Percentiles rank a stretch among this genome's conserved stretches.
Evolutionary conservation across 2,329 filamentous ascomycete genomes (phyloP).

Genomic region (Nemania sp.): DNA sequence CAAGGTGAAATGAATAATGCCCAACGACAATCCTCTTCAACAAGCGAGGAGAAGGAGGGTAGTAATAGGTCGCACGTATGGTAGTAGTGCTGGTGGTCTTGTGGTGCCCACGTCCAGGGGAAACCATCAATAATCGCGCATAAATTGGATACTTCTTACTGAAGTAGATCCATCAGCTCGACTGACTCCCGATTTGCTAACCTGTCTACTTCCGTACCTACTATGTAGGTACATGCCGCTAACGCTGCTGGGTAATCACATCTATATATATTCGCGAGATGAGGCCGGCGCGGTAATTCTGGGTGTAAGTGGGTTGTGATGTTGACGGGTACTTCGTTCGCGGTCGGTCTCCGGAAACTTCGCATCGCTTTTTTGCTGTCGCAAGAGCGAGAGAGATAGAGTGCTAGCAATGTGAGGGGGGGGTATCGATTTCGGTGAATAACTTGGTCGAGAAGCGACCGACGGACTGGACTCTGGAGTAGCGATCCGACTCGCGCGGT

Average conservation of each 20-base stretch:
- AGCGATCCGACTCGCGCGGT: slow-evolving; percentile 15
- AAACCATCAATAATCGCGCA: slow-evolving; percentile 19
- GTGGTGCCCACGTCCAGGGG: slow-evolving; percentile 4
- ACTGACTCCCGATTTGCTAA: too few relatives aligned
- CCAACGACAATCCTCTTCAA: slow-evolving; percentile 7
- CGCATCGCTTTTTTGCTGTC: slow-evolving; percentile 21
- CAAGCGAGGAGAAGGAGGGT: background rate
- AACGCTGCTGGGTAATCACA: background rate
- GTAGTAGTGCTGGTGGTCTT: background rate
- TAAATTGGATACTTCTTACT: slow-evolving; percentile 15
- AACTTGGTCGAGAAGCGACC: slow-evolving; percentile 9
- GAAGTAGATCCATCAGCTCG: too few relatives aligned
- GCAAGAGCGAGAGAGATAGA: slow-evolving; percentile 5
- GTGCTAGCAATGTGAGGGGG: background rate
- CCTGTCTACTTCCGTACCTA: background rate
- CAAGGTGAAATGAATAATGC: background rate
- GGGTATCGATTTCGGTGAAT: slow-evolving; percentile 22
- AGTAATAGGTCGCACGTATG: background rate
- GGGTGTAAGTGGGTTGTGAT: slow-evolving; percentile 2
- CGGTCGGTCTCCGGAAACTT: slow-evolving; percentile 18
- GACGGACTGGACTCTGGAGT: too few relatives aligned
- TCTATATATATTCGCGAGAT: background rate
- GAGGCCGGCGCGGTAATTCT: background rate
- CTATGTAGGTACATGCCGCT: slow-evolving; percentile 6
- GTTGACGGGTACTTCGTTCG: background rate